Base-by-base conservation (phyloP, 2,329 filamentous ascomycete species). In the Bipolaris cookei region DNA sequence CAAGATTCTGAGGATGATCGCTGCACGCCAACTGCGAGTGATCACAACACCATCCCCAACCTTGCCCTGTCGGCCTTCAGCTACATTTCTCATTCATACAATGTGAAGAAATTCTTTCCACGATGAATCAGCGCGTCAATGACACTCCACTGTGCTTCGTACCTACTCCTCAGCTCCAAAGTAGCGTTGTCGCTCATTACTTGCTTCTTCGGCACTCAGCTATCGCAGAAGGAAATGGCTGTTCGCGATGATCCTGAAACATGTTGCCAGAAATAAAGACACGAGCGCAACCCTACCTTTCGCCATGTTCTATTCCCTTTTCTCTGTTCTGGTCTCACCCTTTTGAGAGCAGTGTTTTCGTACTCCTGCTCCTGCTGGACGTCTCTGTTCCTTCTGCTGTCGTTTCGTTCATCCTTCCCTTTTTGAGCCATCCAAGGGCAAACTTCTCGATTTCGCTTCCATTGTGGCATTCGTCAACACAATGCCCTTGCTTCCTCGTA, bases 1-100 rank as follows among this genome's bases (percentile, higher is more conserved):
- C 28, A 58, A 45, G 37, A 16, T 58, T 56, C 60, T 54, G 51
- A 41, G 16, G 28, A 30, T 18, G 16, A 35, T 13, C 10, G 43
- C 43, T 34, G 28, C 18, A 35, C 6, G 43, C 18, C 10, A 14
- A 14, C 14, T 8, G 18, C 34, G 7, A 37, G n/a, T 18, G 18
- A 25, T 21, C 20, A 25, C 46, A 43, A 54, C 42, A 41, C 4
- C 38, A 10, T 25, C 46, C 5, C 10, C 37, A 39, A 11, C 10
- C 20, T 39, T 20, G 11, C 6, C 39, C 44, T 32, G 32, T 10
- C 25, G 25, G 28, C 41, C 20, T 45, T 20, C 25, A 54, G 28
- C 7, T 16, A 8, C n/a, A 14, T 11, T 14, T 11, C 4, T 25
- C 32, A 13, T 14, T 28, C 21, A 18, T 47, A 28, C n/a, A 23